Evolutionary conservation across 495 filamentous ascomycete genomes (phyloP).

Genomic region (Penicillium macrosclerotiorum): DNA sequence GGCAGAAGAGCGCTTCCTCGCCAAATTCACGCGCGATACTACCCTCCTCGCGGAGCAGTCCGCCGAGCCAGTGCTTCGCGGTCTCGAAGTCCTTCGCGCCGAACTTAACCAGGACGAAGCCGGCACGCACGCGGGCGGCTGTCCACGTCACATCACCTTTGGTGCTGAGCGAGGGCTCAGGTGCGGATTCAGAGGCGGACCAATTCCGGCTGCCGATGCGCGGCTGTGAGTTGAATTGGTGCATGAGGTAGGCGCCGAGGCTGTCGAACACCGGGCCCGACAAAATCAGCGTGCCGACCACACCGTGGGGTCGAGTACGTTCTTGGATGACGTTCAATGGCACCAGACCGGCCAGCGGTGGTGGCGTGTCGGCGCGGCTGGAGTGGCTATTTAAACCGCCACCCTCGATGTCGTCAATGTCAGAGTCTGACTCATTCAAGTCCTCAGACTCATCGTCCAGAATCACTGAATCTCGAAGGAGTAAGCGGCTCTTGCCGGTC

Average conservation of each 20-base stretch:
- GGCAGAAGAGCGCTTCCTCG: conserved; percentile 59
- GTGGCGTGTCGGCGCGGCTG: conserved; percentile 13
- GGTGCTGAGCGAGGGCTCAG: conserved; percentile 29
- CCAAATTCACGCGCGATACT: conserved; percentile 60
- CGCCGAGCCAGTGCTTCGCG: conserved; percentile 58
- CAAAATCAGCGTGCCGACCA: conserved; percentile 82
- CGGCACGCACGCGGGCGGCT: conserved; percentile 70
- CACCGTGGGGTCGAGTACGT: conserved; percentile 48
- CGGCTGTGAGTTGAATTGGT: conserved; percentile 71
- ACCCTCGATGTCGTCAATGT: conserved; percentile 31
- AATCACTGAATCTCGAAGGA: conserved; percentile 79
- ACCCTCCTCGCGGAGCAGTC: conserved; percentile 55
- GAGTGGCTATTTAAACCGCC: conserved; percentile 13
- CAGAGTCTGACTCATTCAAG: conserved; percentile 25
- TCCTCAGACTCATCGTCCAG: conserved; percentile 53
- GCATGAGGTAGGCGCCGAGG: conserved; percentile 67
- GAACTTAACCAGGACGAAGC: conserved; percentile 89
- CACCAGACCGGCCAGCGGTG: conserved; percentile 19
- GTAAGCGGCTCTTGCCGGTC: conserved; percentile 51
- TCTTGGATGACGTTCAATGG: conserved; percentile 37
- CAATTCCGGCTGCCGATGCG: conserved; percentile 83
- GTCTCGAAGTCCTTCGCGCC: conserved; percentile 61
- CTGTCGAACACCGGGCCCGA: conserved; percentile 66
- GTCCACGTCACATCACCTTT: conserved; percentile 79
- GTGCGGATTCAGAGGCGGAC: conserved; percentile 41